Evolutionary conservation across 1,139 yeast genomes (phyloP).

Genomic region (Taphrina betulina): DNA sequence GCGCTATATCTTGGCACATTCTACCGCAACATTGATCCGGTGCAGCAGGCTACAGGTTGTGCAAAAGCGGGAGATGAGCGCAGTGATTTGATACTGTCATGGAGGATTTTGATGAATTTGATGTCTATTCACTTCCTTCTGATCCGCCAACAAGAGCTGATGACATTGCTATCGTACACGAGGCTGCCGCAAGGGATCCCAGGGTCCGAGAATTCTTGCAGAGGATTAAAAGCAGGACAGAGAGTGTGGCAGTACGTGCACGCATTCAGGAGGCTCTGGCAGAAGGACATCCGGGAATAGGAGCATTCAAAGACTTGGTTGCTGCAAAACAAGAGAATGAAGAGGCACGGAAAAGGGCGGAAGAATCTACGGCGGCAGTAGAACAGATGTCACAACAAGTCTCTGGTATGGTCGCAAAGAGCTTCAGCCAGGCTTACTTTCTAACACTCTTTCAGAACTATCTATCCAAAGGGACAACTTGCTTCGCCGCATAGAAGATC

Average conservation of each 20-base stretch:
- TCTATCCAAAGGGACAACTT: neutral
- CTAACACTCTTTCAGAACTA: neutral
- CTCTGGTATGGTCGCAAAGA: neutral
- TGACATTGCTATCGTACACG: neutral
- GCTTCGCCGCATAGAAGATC: neutral
- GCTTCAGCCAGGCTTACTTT: neutral
- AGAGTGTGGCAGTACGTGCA: neutral
- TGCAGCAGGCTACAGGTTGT: neutral
- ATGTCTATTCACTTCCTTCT: neutral
- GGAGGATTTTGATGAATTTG: conserved; percentile 3
- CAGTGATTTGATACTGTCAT: neutral
- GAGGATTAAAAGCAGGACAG: neutral
- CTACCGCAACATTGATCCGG: neutral
- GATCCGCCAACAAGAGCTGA: neutral
- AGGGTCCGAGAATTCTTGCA: neutral
- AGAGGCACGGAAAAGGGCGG: neutral
- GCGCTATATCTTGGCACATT: too few species aligned
- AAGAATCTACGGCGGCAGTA: neutral
- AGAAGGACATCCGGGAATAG: neutral
- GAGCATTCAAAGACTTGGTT: too few species aligned
- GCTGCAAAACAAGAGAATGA: too few species aligned
- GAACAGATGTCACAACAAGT: neutral
- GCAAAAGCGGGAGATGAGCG: neutral
- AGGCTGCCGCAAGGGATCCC: neutral
- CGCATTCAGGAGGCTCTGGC: neutral